phyloP scores from a whole-genome alignment of 495 filamentous ascomycete genomes.

The Opeltia flavorubescens region DNA sequence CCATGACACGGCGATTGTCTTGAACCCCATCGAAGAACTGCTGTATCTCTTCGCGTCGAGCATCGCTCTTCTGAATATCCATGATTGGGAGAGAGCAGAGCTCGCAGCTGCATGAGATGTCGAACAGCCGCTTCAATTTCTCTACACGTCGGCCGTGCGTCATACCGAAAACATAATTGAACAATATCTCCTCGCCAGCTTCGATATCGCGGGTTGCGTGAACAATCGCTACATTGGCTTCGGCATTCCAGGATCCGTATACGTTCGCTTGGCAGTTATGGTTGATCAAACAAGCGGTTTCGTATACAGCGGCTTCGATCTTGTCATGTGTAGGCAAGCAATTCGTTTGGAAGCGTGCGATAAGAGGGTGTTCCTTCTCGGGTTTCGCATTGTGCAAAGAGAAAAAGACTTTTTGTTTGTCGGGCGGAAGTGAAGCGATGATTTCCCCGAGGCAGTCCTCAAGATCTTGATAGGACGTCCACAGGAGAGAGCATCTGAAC shows the following conservation, averaged over 20 bases:
- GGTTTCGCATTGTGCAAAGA: too few relatives aligned
- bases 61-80: background rate
- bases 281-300: background rate
- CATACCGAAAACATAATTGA: background rate
- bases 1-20: background rate
- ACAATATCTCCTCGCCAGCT: background rate
- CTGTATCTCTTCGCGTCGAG: background rate
- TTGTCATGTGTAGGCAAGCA: too few relatives aligned
- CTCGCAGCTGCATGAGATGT: background rate
- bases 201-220: background rate
- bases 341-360: too few relatives aligned
- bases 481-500: too few relatives aligned
- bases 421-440: too few relatives aligned
- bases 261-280: background rate
- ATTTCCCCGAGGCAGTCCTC: too few relatives aligned
- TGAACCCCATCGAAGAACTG: background rate
- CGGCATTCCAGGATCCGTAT: background rate
- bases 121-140: background rate
- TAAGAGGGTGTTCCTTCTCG: too few relatives aligned
- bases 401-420: too few relatives aligned
- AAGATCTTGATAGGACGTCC: too few relatives aligned
- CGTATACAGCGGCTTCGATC: too few relatives aligned
- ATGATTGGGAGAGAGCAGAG: background rate
- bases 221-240: background rate
- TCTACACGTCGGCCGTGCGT: background rate